Percentiles rank a stretch among this genome's conserved stretches.
These are phyloP conservation scores for Aspergillus sclerotiicarbonarius DNA, from an alignment of 495 filamentous ascomycete species.

Conservation along the genomic window DNA sequence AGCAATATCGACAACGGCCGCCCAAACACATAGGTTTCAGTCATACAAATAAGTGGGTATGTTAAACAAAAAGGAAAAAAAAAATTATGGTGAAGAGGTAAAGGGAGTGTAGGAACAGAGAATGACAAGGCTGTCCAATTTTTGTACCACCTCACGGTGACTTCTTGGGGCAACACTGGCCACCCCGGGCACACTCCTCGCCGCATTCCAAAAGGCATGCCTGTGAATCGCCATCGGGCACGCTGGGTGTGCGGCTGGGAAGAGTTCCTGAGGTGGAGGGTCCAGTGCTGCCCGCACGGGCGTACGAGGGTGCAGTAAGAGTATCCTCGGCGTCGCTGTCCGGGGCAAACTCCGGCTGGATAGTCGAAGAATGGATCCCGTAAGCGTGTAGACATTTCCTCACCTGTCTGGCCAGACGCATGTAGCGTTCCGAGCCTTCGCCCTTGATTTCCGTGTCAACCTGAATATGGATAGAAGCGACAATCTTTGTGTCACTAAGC, in stretches of 20 bases:
- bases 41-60: conserved; percentile 6
- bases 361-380: conserved; percentile 96
- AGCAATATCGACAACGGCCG: neutral
- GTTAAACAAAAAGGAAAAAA: conserved; percentile 4
- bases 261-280: conserved; percentile 25
- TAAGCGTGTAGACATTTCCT: conserved; percentile 87
- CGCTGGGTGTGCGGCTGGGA: conserved; percentile 48
- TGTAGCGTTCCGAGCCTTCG: conserved; percentile 75
- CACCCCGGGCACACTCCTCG: conserved; percentile 69
- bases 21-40: neutral
- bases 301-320: conserved; percentile 25
- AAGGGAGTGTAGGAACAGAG: neutral
- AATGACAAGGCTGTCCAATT: neutral
- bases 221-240: conserved; percentile 51
- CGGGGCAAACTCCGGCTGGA: conserved; percentile 90
- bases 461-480: conserved; percentile 89
- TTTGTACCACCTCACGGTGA: conserved; percentile 18
- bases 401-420: conserved; percentile 78
- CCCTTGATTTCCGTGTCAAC: conserved; percentile 73
- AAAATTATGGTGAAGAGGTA: neutral
- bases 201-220: conserved; percentile 83
- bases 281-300: conserved; percentile 16
- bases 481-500: conserved; percentile 85
- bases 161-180: conserved; percentile 66
- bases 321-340: conserved; percentile 54